Conservation (phyloP, 1,284 basidiomycete species). For the Cryptococcus sp. region DNA sequence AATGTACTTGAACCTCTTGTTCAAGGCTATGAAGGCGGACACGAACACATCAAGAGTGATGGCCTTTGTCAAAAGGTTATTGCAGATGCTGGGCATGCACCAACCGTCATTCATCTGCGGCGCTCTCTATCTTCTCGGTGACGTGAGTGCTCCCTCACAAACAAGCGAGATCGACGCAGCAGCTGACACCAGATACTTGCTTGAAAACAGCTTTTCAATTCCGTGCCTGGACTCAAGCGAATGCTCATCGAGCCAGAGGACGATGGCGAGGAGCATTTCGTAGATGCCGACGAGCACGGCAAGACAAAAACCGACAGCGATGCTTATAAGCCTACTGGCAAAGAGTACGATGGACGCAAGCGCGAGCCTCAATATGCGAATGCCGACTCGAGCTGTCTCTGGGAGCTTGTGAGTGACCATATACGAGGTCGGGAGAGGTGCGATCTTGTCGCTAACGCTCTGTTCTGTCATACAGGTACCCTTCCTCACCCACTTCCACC, state of each 20-base stretch:
- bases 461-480: constrained; percentile 60
- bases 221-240: constrained; percentile 67
- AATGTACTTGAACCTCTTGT: constrained; percentile 94
- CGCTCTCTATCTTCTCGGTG: constrained; percentile 65
- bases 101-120: constrained; percentile 90
- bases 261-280: constrained; percentile 59
- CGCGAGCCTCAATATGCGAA: constrained; percentile 87
- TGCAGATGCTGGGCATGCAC: constrained; percentile 76
- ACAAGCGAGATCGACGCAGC: neutral
- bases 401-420: constrained; percentile 72
- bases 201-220: constrained; percentile 67
- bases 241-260: constrained; percentile 62
- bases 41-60: constrained; percentile 63
- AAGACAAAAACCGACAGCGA: constrained; percentile 18
- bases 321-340: constrained; percentile 3
- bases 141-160: constrained; percentile 43
- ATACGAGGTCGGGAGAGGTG: neutral
- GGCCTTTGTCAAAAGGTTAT: constrained; percentile 82
- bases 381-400: constrained; percentile 78
- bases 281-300: constrained; percentile 46
- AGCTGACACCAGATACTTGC: constrained; percentile 1
- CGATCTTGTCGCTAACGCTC: neutral
- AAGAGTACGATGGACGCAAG: constrained; percentile 78
- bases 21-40: constrained; percentile 88
- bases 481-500: constrained; percentile 85